Percentiles rank a stretch among this genome's conserved stretches.
Evolutionary conservation across 2,329 filamentous ascomycete genomes (phyloP).

Genomic region (Neonectria faginata): DNA sequence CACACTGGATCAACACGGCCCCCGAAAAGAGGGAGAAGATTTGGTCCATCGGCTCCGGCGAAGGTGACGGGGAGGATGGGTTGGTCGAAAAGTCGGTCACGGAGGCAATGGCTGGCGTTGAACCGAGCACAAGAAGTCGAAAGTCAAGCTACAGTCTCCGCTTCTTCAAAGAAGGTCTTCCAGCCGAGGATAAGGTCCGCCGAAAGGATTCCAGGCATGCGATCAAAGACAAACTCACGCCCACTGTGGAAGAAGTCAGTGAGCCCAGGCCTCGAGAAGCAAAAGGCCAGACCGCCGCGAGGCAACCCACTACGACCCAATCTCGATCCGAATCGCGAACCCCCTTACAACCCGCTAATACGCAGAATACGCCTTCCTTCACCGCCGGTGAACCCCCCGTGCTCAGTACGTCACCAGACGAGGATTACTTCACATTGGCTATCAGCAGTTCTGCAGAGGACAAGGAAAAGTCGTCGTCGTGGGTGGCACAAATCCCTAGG

Average conservation of each 20-base stretch:
- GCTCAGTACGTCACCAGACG: constrained; percentile 39
- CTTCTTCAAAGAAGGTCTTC: constrained; percentile 75
- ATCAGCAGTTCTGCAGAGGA: constrained; percentile 21
- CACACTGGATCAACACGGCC: constrained; percentile 57
- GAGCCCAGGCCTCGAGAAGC: constrained; percentile 14
- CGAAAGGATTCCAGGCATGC: constrained; percentile 60
- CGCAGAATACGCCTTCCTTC: neutral
- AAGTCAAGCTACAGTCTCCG: constrained; percentile 75
- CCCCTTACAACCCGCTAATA: constrained; percentile 19
- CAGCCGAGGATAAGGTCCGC: constrained; percentile 67
- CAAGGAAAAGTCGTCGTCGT: constrained; percentile 29
- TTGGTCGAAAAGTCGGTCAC: constrained; percentile 74
- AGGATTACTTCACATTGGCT: constrained; percentile 43
- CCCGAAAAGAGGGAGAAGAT: constrained; percentile 72
- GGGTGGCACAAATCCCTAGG: constrained; percentile 33
- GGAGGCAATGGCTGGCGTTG: constrained; percentile 70
- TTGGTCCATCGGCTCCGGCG: constrained; percentile 71
- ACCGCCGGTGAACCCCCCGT: constrained; percentile 34
- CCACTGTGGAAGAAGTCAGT: constrained; percentile 50
- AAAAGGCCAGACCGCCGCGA: constrained; percentile 8
- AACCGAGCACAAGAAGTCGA: constrained; percentile 72
- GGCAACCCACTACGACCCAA: constrained; percentile 26
- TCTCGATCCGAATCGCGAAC: constrained; percentile 31
- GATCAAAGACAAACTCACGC: constrained; percentile 56
- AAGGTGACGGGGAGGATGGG: constrained; percentile 63